Base-by-base conservation (phyloP, 805 yeast species). In the Candida ficus region DNA sequence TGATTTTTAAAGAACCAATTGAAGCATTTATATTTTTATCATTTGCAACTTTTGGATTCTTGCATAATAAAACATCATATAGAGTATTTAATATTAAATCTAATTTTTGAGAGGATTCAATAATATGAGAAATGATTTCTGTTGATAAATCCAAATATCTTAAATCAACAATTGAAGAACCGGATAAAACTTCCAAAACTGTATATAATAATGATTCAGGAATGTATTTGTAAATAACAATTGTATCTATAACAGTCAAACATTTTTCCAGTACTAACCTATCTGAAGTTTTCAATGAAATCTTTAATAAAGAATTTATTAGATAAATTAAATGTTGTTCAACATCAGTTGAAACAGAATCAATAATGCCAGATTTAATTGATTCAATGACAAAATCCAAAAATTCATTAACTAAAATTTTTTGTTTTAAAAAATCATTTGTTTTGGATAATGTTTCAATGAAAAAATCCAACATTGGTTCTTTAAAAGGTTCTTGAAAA, bases 181-280 rank as follows among this genome's bases (percentile, higher is more conserved):
- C 73, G 44, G 81, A 70, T 7, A 79, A 50, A 12, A 75, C 64
- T 39, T 65, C 66, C 4, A 78, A 53, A 1, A 67, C 57, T 6
- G 60, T 57, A 17, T 52, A 58, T 20, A 73, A 56, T n/a, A 56
- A 54, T 1, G 58, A 46, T 7, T 58, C 43, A 0, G 83, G 83
- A 3, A 79, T 48, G 21, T 58, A 51, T 1, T 80, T 79, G 47
- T 64, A 73, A 2, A 67, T 54, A 34, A 73, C 61, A 5, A 71
- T 58, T 0, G 74, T 58, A 33, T 69, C 67, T 8, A 79, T 46
- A n/a, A 74, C 44, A 4, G 57, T 61, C 9, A 75, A 53, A 28
- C 74, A 63, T 7, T 58, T 52, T n/a, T 53, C 54, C 18, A 72
- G 47, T 9, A 75, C 66, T 0, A 45, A 44, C 5, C 44, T 43